These are phyloP conservation scores for Aureobasidium sp. DNA, from an alignment of 2,329 filamentous ascomycete genomes.

Conservation along the genomic window DNA sequence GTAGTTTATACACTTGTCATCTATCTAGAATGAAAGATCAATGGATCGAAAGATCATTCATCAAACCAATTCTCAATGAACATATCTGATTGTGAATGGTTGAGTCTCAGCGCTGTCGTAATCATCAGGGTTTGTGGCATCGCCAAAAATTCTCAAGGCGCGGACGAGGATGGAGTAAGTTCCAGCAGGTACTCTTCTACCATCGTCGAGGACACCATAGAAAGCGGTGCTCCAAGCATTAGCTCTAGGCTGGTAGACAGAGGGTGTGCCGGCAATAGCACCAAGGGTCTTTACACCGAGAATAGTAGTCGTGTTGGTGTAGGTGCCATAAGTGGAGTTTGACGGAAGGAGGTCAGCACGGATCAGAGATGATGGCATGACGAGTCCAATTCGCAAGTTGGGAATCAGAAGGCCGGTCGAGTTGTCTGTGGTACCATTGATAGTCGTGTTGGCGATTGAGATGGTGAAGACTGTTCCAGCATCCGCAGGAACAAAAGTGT, in stretches of 20 bases:
- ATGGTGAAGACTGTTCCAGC: conserved; percentile 22
- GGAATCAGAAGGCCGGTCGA: conserved; percentile 22
- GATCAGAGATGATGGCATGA: conserved; percentile 16
- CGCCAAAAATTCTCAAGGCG: conserved; percentile 27
- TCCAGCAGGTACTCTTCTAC: conserved; percentile 24
- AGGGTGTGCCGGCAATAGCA: conserved; percentile 19
- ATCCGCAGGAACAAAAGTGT: conserved; percentile 15
- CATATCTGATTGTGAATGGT: conserved; percentile 21
- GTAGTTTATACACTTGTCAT: too few species aligned
- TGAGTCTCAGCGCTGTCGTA: conserved; percentile 24
- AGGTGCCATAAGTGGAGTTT: not conserved
- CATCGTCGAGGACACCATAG: conserved; percentile 26
- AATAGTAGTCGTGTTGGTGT: conserved; percentile 14
- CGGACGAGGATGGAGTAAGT: conserved; percentile 25
- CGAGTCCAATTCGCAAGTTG: conserved; percentile 20
- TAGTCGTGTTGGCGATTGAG: conserved; percentile 19
- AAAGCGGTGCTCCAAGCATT: conserved; percentile 17
- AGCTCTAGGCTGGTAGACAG: conserved; percentile 20
- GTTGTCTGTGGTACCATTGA: conserved; percentile 19
- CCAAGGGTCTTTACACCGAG: conserved; percentile 16
- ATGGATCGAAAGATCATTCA: not conserved
- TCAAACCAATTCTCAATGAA: not conserved
- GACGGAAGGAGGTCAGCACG: conserved; percentile 17
- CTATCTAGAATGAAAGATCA: not conserved
- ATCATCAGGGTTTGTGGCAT: conserved; percentile 22